A percentile compares a stretch with the other conserved stretches of the same genome.
Conservation (phyloP, 1,284 basidiomycete species). For the Trichosporon ovoides region DNA sequence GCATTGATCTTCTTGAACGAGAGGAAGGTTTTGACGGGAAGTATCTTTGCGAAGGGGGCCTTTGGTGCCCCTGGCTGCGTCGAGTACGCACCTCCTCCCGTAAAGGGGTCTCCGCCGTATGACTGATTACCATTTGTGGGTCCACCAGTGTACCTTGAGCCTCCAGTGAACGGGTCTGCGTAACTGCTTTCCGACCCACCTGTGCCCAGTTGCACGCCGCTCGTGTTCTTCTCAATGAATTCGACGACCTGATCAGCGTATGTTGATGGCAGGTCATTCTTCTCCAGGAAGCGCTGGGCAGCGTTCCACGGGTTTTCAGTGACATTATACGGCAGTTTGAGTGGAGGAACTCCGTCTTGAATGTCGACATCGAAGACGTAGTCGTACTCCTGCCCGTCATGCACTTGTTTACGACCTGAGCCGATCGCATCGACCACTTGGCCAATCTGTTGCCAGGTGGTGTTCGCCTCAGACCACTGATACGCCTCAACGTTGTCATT, state of each 20-base stretch:
- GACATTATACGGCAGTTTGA: slow-evolving; percentile 91
- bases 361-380: slow-evolving; percentile 99
- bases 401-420: slow-evolving; percentile 76
- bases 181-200: slow-evolving; percentile 53
- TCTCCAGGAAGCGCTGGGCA: slow-evolving; percentile 80
- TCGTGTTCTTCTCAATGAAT: slow-evolving; percentile 90
- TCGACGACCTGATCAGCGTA: slow-evolving; percentile 87
- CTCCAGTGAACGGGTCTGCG: slow-evolving; percentile 84
- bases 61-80: slow-evolving; percentile 28
- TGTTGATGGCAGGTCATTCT: slow-evolving; percentile 72
- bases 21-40: slow-evolving; percentile 53
- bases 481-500: slow-evolving; percentile 76
- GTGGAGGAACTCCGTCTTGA: slow-evolving; percentile 80
- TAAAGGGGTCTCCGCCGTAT: slow-evolving; percentile 13
- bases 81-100: slow-evolving; percentile 32
- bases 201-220: slow-evolving; percentile 63
- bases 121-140: background rate
- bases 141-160: slow-evolving; percentile 55
- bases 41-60: slow-evolving; percentile 50
- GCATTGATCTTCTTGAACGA: slow-evolving; percentile 85
- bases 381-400: slow-evolving; percentile 91
- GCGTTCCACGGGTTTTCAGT: slow-evolving; percentile 90
- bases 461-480: slow-evolving; percentile 72
- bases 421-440: slow-evolving; percentile 93
- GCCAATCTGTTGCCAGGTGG: slow-evolving; percentile 86